Evolutionary conservation across 352 stramenopile species (phyloP).

Genomic region (Pythium periplocum): DNA sequence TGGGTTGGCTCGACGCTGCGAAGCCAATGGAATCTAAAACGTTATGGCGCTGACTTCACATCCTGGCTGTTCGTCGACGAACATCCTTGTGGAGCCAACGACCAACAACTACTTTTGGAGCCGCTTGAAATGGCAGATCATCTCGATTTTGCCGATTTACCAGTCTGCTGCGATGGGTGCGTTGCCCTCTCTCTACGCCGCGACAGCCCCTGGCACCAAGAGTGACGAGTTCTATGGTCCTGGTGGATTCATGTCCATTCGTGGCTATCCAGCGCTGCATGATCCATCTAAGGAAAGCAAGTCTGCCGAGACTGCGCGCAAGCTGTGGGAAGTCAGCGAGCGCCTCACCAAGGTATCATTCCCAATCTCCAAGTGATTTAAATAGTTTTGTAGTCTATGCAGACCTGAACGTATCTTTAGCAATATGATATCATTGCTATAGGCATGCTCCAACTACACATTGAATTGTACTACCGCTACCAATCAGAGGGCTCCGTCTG

Average conservation of each 20-base stretch:
- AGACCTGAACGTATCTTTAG: no score
- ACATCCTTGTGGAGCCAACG: constrained; percentile 18
- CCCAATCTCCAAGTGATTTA: not conserved
- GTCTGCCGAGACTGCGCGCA: constrained; percentile 18
- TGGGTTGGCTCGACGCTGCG: constrained; percentile 16
- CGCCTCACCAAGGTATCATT: constrained; percentile 15
- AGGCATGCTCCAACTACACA: no score
- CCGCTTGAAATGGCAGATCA: no score
- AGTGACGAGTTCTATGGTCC: constrained; percentile 21
- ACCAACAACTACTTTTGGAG: no score
- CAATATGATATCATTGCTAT: no score
- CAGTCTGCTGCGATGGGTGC: constrained; percentile 31
- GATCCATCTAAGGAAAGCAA: constrained; percentile 15
- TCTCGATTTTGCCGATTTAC: constrained; percentile 7
- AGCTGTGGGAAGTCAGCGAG: constrained; percentile 38
- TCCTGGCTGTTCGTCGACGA: constrained; percentile 28
- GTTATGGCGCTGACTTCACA: constrained; percentile 18
- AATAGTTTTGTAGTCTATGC: no score
- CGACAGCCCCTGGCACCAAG: constrained; percentile 15
- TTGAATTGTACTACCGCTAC: no score
- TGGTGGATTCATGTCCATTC: constrained; percentile 3
- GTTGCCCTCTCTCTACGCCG: constrained; percentile 36
- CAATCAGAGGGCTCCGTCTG: no score
- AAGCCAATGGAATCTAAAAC: constrained; percentile 8
- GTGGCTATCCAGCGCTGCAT: constrained; percentile 11